These are phyloP conservation scores for Candida piceae DNA, from an alignment of 805 yeast species.

Conservation along the genomic window DNA sequence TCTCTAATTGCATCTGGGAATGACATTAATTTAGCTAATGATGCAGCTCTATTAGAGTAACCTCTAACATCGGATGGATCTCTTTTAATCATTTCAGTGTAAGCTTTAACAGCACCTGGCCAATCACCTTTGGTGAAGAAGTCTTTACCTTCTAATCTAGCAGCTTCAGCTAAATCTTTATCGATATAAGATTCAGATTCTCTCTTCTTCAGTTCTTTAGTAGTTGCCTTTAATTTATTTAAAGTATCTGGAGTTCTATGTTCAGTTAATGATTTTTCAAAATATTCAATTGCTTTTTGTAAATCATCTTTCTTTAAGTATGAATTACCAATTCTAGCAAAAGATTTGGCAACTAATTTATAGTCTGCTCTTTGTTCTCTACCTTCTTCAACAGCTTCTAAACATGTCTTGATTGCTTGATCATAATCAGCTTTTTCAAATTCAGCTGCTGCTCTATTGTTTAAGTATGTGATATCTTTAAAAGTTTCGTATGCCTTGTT, in stretches of 20 bases:
- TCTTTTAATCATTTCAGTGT: slow-evolving; percentile 93
- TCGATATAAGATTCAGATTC: slow-evolving; percentile 78
- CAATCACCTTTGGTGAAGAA: slow-evolving; percentile 86
- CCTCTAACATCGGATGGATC: slow-evolving; percentile 97
- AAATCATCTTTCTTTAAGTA: slow-evolving; percentile 73
- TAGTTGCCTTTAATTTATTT: slow-evolving; percentile 80
- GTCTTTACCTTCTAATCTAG: slow-evolving; percentile 89
- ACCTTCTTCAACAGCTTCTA: slow-evolving; percentile 81
- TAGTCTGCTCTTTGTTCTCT: slow-evolving; percentile 89
- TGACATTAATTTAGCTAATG: slow-evolving; percentile 86
- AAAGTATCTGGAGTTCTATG: slow-evolving; percentile 94
- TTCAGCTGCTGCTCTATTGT: slow-evolving; percentile 97
- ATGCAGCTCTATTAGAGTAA: slow-evolving; percentile 97
- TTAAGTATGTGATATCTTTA: slow-evolving; percentile 87
- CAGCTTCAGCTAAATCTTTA: slow-evolving; percentile 92
- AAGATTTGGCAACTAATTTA: slow-evolving; percentile 85
- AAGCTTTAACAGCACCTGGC: slow-evolving; percentile 94
- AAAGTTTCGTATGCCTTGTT: slow-evolving; percentile 77
- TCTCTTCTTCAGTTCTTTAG: slow-evolving; percentile 73
- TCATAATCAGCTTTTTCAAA: slow-evolving; percentile 92
- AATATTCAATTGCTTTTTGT: slow-evolving; percentile 66
- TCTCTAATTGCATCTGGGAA: slow-evolving; percentile 96
- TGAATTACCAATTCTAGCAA: slow-evolving; percentile 83
- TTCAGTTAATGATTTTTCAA: slow-evolving; percentile 91
- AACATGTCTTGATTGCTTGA: slow-evolving; percentile 74